A percentile compares a stretch with the other conserved stretches of the same genome.
These are phyloP conservation scores for Nyctanthes arbortristis DNA, from an alignment of 257 asterid species.

Conservation along the genomic window DNA sequence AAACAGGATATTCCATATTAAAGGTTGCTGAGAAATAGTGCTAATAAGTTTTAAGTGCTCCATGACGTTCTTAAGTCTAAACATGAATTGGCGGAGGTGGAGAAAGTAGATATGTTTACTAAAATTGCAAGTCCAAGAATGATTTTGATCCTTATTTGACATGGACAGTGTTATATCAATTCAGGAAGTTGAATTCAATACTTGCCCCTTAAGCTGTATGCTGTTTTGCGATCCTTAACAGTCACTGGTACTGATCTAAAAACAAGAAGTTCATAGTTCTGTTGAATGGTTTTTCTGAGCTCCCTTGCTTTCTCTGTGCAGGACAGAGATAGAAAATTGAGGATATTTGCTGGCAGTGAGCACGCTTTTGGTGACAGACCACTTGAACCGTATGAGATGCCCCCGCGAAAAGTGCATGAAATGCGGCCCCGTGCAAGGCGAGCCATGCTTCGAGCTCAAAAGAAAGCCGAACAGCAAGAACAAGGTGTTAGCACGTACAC, in stretches of 20 bases:
- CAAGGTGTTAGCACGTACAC: conserved; percentile 38
- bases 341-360: conserved; percentile 80
- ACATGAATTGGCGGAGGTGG: not conserved
- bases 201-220: not conserved
- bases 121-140: not conserved
- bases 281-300: conserved; percentile 11
- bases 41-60: not conserved
- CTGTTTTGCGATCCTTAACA: not conserved
- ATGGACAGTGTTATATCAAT: conserved; percentile 6
- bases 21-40: conserved; percentile 5
- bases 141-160: not conserved
- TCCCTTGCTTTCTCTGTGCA: conserved; percentile 24
- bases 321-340: conserved; percentile 89
- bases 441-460: conserved; percentile 90
- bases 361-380: conserved; percentile 90
- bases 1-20: not conserved
- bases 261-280: not conserved
- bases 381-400: conserved; percentile 71
- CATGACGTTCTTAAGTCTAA: not conserved
- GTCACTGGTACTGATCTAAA: not conserved
- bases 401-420: conserved; percentile 87
- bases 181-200: not conserved
- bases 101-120: not conserved
- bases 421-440: conserved; percentile 87
- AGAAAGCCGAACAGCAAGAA: conserved; percentile 80